These are phyloP conservation scores for Boletus reticuloceps DNA, from an alignment of 768 basidiomycete genomes.

Conservation along the genomic window DNA sequence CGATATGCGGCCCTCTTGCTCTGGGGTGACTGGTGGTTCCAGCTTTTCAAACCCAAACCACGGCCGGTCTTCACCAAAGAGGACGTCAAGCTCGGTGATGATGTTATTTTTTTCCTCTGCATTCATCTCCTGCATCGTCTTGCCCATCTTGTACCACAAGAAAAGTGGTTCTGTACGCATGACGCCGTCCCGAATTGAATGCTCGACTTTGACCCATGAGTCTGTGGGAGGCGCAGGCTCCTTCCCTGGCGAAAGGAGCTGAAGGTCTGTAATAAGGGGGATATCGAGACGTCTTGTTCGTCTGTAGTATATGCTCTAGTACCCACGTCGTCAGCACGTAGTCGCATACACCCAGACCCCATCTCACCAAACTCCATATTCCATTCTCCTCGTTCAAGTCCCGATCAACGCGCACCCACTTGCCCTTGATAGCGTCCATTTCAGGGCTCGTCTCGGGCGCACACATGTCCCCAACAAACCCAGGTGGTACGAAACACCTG, in stretches of 20 bases:
- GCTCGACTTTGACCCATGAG: constrained; percentile 62
- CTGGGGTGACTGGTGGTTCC: constrained; percentile 53
- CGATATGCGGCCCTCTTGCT: constrained; percentile 39
- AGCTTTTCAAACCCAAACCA: constrained; percentile 87
- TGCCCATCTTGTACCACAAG: constrained; percentile 78
- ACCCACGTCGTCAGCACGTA: constrained; percentile 1
- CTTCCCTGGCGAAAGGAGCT: constrained; percentile 57
- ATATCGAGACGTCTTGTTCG: constrained; percentile 82
- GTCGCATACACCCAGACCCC: background rate
- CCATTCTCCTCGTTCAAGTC: constrained; percentile 72
- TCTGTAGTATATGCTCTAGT: constrained; percentile 73
- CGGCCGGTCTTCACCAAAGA: constrained; percentile 79
- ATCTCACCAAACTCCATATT: constrained; percentile 55
- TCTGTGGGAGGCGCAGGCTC: constrained; percentile 44
- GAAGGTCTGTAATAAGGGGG: constrained; percentile 72
- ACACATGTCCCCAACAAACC: constrained; percentile 57
- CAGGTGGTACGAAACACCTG: constrained; percentile 65
- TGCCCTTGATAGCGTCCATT: constrained; percentile 72
- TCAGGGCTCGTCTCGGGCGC: constrained; percentile 65
- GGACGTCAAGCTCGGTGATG: constrained; percentile 89
- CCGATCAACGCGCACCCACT: constrained; percentile 86
- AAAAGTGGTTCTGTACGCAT: constrained; percentile 53
- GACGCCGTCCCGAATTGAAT: constrained; percentile 66
- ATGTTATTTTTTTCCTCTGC: constrained; percentile 54
- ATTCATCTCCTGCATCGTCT: constrained; percentile 61